phyloP scores from a whole-genome alignment of 2,329 filamentous ascomycete genomes.

The Penicillium oxalicum region DNA sequence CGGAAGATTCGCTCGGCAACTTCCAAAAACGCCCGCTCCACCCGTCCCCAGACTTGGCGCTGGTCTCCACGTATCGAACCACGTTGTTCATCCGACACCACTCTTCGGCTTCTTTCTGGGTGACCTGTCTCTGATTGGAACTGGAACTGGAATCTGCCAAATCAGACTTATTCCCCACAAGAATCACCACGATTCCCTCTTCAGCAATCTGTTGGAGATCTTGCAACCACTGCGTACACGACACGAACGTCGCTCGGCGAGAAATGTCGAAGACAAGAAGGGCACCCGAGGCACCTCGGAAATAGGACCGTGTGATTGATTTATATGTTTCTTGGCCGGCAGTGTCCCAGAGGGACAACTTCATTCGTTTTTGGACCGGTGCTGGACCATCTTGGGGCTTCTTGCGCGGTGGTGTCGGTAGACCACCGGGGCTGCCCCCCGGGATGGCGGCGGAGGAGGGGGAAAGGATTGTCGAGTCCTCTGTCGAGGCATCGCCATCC shows the following conservation, averaged over 20 bases:
- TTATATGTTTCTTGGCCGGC: constrained; percentile 98
- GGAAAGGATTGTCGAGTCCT: constrained; percentile 9
- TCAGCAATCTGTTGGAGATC: constrained; percentile 93
- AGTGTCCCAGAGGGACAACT: constrained; percentile 90
- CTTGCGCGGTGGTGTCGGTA: constrained; percentile 32
- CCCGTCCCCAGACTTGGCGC: constrained; percentile 92
- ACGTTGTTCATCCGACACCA: constrained; percentile 85
- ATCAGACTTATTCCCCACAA: constrained; percentile 95
- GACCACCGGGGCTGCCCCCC: constrained; percentile 13
- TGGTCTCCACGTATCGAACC: constrained; percentile 91
- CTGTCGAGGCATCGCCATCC: constrained; percentile 9
- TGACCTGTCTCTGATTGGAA: constrained; percentile 64
- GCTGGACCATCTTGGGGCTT: constrained; percentile 25
- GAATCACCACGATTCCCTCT: constrained; percentile 85
- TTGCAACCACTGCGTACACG: constrained; percentile 87
- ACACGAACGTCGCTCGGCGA: constrained; percentile 73
- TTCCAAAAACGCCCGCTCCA: constrained; percentile 86
- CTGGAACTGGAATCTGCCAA: constrained; percentile 52
- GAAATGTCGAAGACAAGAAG: constrained; percentile 94
- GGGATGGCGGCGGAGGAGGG: no score
- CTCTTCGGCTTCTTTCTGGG: constrained; percentile 72
- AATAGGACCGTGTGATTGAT: constrained; percentile 89
- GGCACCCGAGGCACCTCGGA: constrained; percentile 70
- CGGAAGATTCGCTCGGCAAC: constrained; percentile 94
- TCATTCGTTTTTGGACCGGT: constrained; percentile 69